phyloP scores from a whole-genome alignment of 1,139 yeast genomes.

The Pneumocystis canis region DNA sequence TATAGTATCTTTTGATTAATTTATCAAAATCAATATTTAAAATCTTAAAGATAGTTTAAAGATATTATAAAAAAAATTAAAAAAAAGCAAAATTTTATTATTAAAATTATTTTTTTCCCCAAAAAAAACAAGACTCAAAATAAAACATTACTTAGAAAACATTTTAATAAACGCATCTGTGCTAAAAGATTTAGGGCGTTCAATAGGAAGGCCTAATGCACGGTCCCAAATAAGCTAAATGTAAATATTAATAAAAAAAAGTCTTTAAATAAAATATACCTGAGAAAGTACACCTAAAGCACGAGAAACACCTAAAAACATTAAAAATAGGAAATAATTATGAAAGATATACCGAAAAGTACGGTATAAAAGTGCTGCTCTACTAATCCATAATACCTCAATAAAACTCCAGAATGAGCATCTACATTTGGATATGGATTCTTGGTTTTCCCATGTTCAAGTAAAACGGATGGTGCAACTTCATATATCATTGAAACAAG shows the following conservation, averaged over 20 bases:
- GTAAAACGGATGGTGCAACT: conserved; percentile 88
- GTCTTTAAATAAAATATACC: neutral
- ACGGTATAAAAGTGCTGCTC: conserved; percentile 96
- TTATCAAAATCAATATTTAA: too few relatives aligned
- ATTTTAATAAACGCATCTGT: neutral
- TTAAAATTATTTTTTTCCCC: neutral
- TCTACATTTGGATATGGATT: conserved; percentile 99
- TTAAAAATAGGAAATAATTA: neutral
- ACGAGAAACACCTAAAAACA: conserved; percentile 47
- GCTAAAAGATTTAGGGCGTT: conserved; percentile 24
- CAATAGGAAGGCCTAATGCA: conserved; percentile 44
- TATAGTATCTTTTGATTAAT: too few relatives aligned
- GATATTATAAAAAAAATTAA: neutral
- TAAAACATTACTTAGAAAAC: neutral
- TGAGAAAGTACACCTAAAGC: conserved; percentile 62
- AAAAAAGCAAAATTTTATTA: neutral
- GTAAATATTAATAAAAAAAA: neutral
- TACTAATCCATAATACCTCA: conserved; percentile 92
- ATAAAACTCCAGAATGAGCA: conserved; percentile 90
- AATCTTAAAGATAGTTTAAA: too few relatives aligned
- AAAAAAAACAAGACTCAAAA: neutral
- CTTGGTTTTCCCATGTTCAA: conserved; percentile 95
- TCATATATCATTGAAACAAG: conserved; percentile 81
- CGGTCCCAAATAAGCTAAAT: conserved; percentile 40
- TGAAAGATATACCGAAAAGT: conserved; percentile 50